These are phyloP conservation scores for Thelonectria discophora DNA, from an alignment of 2,329 filamentous ascomycete species.

Conservation along the genomic window DNA sequence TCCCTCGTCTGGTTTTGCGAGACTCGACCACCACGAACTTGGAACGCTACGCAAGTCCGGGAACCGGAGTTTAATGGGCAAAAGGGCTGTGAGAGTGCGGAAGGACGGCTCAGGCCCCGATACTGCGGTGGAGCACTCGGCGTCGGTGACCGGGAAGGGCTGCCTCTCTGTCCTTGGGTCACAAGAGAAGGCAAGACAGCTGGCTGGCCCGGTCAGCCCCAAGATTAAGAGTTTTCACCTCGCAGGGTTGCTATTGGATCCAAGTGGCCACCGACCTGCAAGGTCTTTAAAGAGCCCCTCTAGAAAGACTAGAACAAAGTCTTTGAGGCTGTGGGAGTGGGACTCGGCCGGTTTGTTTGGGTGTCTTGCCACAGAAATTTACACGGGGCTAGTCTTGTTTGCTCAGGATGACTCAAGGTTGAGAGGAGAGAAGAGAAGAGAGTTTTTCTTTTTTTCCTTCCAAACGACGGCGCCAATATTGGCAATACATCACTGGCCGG, in stretches of 20 bases:
- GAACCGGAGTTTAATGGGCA: slow-evolving; percentile 8
- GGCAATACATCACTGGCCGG: not conserved
- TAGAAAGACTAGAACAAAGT: slow-evolving; percentile 21
- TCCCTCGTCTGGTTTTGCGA: slow-evolving; percentile 8
- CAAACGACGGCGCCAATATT: not conserved
- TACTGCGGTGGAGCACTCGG: slow-evolving; percentile 25
- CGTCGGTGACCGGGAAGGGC: slow-evolving; percentile 36
- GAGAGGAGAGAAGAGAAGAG: not conserved
- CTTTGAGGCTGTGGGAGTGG: slow-evolving; percentile 25
- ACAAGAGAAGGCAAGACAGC: slow-evolving; percentile 9
- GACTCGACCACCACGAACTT: not conserved
- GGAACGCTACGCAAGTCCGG: slow-evolving; percentile 1
- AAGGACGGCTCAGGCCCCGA: slow-evolving; percentile 10
- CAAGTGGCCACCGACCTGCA: slow-evolving; percentile 1
- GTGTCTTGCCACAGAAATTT: slow-evolving; percentile 23
- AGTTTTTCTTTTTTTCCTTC: not conserved
- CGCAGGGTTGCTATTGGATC: slow-evolving; percentile 23
- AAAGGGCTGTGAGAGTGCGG: slow-evolving; percentile 12
- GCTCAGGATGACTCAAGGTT: not conserved
- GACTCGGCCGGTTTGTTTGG: slow-evolving; percentile 13
- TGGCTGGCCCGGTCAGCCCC: slow-evolving; percentile 11
- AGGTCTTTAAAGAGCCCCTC: slow-evolving; percentile 17
- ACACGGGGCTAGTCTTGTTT: not conserved
- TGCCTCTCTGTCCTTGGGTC: slow-evolving; percentile 15
- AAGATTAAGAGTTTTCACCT: slow-evolving; percentile 21